Evolutionary conservation across 2,329 filamentous ascomycete genomes (phyloP).

Genomic region (Pestalotiopsis sp.): DNA sequence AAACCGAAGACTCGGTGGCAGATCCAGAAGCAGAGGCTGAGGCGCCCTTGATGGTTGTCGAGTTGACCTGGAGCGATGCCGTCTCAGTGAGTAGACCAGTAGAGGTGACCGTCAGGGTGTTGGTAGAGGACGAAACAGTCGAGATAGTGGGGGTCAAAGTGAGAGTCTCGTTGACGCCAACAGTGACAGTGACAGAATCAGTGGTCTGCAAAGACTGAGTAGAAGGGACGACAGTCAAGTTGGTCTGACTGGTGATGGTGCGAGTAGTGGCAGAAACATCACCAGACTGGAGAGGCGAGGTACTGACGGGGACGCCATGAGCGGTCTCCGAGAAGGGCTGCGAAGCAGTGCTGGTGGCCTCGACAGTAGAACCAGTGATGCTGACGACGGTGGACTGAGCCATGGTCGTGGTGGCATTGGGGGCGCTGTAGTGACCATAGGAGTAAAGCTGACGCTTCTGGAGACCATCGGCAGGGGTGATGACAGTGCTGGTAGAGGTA

Average conservation of each 20-base stretch:
- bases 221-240: background rate
- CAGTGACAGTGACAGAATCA: background rate
- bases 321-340: constrained; percentile 3
- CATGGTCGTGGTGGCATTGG: constrained; percentile 2
- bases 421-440: constrained; percentile 1
- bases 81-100: background rate
- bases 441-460: constrained; percentile 9
- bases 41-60: background rate
- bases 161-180: constrained; percentile 1
- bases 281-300: background rate
- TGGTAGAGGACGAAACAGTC: background rate
- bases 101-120: background rate
- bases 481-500: background rate
- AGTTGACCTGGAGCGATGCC: background rate
- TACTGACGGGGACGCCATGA: background rate
- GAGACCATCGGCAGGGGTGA: background rate
- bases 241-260: constrained; percentile 7
- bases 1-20: background rate
- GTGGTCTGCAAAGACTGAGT: background rate
- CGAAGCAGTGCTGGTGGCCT: background rate
- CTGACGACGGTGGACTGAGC: background rate
- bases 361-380: constrained; percentile 2
- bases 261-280: background rate
- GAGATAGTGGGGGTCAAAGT: background rate
- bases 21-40: background rate